Base-by-base conservation (phyloP, 1,139 yeast genomes). In the Scheffersomyces illinoinensis region DNA sequence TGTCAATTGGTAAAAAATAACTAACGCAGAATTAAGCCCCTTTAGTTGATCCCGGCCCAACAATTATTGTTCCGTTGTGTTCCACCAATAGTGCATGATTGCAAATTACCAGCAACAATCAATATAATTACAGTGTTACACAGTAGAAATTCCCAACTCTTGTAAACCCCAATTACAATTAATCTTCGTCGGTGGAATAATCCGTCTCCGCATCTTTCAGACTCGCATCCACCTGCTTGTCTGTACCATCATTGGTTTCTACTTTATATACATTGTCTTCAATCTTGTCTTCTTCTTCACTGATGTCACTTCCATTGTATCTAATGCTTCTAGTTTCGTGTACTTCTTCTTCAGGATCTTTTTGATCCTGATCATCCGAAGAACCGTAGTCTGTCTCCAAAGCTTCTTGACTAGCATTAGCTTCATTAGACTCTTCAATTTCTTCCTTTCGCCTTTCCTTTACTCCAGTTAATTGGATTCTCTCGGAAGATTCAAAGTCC, bases 221-320 rank as follows among this genome's bases (percentile, higher is more conserved):
- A 20, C 26, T 48, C 17, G 14, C 17, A 33, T 33, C 43, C 17
- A 33, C 43, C 43, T 14, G 17, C 43, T 33, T 33, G 4, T 33
- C 43, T 33, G 43, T 4, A 33, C 17, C 10, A 17, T 17, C 43
- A 2, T 33, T 33, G 43, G 43, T 12, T 3, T 33, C 43, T 12
- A 4, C 33, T 24, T 17, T 17, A 48, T 48, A 7, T 14, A 6
- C 50, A 12, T 48, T 24, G 5, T 18, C 51, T 48, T 8, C 20
- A 47, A 12, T 47, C 50, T 17, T 47, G 17, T 10, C 21, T 7
- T n/a, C 4, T 48, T n/a, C 50, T 10, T 48, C 24, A 48, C 26
- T 62, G 4, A 61, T 59, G 52, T 54, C 59, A 24, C 7, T 48
- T 26, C 49, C 59, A 18, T 21, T 47, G 17, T 18, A 47, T 17